Percentiles rank a stretch among this genome's conserved stretches.
phyloP scores from a whole-genome alignment of 306 rosid species.

The Crotalaria pallida region DNA sequence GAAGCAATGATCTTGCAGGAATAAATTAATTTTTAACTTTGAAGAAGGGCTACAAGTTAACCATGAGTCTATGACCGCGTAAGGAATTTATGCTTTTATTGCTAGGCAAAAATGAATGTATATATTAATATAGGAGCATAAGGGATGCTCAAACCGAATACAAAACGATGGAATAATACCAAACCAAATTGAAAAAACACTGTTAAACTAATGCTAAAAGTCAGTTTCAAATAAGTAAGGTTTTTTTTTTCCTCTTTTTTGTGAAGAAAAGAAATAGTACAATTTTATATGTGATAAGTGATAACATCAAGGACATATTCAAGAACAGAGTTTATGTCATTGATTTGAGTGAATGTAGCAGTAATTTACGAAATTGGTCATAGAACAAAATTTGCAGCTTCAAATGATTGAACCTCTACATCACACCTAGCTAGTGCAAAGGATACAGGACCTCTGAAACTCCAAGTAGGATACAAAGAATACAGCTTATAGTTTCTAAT shows the following conservation, averaged over 20 bases:
- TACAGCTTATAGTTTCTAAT: too few relatives aligned
- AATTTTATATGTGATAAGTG: background rate
- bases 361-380: background rate
- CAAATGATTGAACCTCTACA: background rate
- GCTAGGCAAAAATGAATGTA: too few relatives aligned
- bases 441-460: too few relatives aligned
- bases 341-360: background rate
- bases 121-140: too few relatives aligned
- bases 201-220: too few relatives aligned
- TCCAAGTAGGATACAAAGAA: too few relatives aligned
- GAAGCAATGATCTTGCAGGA: background rate
- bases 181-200: too few relatives aligned
- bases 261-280: background rate
- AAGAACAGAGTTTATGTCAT: background rate
- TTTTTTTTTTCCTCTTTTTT: too few relatives aligned
- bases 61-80: background rate
- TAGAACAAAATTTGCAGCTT: constrained; percentile 18
- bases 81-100: background rate
- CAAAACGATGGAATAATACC: too few relatives aligned
- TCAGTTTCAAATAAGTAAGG: background rate
- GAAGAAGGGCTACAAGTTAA: background rate
- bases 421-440: background rate
- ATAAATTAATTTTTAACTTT: background rate
- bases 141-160: too few relatives aligned
- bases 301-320: background rate